Percentiles rank a stretch among this genome's conserved stretches.
Evolutionary conservation across 2,329 filamentous ascomycete species (phyloP).

Genomic region (Fusarium sp.): DNA sequence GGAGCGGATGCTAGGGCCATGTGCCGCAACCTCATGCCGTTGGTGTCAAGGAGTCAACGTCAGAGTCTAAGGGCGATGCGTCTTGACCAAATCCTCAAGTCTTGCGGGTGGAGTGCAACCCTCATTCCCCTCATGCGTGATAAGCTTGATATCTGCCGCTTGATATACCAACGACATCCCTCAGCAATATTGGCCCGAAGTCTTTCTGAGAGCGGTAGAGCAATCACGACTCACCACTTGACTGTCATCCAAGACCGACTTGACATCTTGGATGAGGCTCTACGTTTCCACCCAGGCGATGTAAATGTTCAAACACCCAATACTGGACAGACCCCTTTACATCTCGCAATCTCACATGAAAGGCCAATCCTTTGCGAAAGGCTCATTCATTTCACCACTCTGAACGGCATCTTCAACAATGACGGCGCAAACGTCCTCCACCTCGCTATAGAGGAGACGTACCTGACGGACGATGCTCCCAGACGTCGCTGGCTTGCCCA

Average conservation of each 20-base stretch:
- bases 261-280: not conserved
- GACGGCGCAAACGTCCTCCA: not conserved
- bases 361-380: not conserved
- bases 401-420: not conserved
- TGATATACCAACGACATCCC: not conserved
- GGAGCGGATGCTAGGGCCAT: not conserved
- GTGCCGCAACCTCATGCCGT: not conserved
- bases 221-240: not conserved
- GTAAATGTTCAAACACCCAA: not conserved
- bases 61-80: not conserved
- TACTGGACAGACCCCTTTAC: not conserved
- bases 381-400: not conserved
- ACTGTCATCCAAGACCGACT: not conserved
- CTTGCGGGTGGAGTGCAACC: not conserved
- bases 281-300: accelerated
- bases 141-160: not conserved
- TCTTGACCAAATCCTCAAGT: not conserved
- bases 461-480: not conserved
- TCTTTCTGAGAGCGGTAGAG: not conserved
- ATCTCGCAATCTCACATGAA: not conserved
- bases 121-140: not conserved
- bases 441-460: not conserved
- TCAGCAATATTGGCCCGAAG: not conserved
- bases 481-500: not conserved
- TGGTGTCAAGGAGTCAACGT: not conserved